Evolutionary conservation across 2,329 filamentous ascomycete species (phyloP).

Genomic region (Lachnellula subtilissima): DNA sequence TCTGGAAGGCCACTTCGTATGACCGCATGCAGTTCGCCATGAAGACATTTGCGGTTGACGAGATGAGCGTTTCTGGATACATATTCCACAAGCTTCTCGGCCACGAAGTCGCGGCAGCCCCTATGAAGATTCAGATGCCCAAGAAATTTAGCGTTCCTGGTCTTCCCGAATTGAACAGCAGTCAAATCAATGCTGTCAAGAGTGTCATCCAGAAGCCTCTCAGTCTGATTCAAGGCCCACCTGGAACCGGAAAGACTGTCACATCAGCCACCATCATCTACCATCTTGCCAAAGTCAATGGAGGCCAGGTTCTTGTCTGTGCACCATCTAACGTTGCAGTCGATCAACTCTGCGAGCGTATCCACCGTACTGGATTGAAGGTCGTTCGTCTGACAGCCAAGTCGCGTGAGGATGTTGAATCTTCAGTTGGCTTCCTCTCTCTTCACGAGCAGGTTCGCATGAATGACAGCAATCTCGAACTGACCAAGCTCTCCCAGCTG

Average conservation of each 20-base stretch:
- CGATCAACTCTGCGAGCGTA: conserved; percentile 94
- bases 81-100: conserved; percentile 97
- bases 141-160: conserved; percentile 96
- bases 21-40: conserved; percentile 99
- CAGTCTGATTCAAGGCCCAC: conserved; percentile 93
- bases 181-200: conserved; percentile 94
- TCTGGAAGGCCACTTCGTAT: conserved; percentile 99
- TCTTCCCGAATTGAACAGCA: conserved; percentile 88
- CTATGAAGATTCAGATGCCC: conserved; percentile 92
- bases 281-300: conserved; percentile 91
- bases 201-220: conserved; percentile 89
- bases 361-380: conserved; percentile 91
- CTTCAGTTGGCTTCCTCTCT: conserved; percentile 92
- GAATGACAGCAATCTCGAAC: conserved; percentile 92
- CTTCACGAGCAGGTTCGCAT: conserved; percentile 96
- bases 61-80: conserved; percentile 97
- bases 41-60: conserved; percentile 97
- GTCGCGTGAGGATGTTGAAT: conserved; percentile 96
- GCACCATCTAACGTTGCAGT: conserved; percentile 98
- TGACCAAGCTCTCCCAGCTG: conserved; percentile 86
- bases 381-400: conserved; percentile 98
- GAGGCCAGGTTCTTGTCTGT: conserved; percentile 90
- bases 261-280: conserved; percentile 99
- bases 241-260: conserved; percentile 96
- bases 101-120: conserved; percentile 88